phyloP scores from a whole-genome alignment of 108 stramenopile genomes.

The Cyclotella atomus region DNA sequence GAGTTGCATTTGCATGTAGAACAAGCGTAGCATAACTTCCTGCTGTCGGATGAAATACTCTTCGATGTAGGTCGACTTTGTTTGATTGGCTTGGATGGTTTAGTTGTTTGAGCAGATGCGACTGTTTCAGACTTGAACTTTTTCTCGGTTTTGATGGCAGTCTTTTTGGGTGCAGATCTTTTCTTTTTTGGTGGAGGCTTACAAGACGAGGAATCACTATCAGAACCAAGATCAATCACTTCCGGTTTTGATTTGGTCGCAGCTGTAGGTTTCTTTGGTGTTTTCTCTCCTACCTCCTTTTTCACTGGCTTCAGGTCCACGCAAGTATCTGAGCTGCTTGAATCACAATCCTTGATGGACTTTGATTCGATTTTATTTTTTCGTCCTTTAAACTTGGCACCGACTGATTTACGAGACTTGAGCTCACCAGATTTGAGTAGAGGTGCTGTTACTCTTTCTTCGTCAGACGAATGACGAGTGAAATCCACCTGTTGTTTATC shows the following conservation, averaged over 20 bases:
- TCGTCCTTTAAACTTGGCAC: no score
- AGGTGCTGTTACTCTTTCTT: neutral
- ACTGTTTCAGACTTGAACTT: neutral
- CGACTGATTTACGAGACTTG: neutral
- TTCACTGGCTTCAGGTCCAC: neutral
- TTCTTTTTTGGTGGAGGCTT: neutral
- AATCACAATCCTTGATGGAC: no score
- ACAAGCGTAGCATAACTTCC: constrained; percentile 33
- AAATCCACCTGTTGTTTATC: constrained; percentile 1
- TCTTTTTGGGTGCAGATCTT: neutral
- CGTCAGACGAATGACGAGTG: neutral
- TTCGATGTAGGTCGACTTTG: neutral
- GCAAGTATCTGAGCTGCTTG: neutral
- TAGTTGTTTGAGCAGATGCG: neutral
- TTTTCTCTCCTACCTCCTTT: neutral
- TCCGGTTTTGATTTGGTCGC: no score
- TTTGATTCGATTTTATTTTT: neutral
- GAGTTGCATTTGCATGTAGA: constrained; percentile 39
- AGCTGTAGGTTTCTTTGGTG: neutral
- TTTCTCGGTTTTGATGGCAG: neutral
- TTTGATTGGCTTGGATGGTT: neutral
- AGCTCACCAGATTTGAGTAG: neutral
- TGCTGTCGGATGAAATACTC: neutral
- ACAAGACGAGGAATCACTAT: neutral
- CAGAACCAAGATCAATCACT: constrained; percentile 2